These are phyloP conservation scores for Metschnikowia proteae DNA, from an alignment of 805 yeast genomes.

Conservation along the genomic window DNA sequence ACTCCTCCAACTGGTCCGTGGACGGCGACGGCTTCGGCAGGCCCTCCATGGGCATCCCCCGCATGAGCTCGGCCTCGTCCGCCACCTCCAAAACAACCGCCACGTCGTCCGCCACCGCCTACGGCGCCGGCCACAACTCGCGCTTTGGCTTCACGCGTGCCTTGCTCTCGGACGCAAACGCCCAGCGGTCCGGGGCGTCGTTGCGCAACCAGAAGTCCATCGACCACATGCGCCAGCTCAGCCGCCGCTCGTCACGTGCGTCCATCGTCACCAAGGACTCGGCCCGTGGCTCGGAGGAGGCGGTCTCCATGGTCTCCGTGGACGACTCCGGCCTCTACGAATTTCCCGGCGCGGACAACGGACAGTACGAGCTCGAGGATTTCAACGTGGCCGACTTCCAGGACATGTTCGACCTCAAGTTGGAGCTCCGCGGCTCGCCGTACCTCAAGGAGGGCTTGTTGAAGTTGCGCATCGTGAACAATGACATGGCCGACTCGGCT, in stretches of 20 bases:
- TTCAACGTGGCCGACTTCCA: conserved; percentile 40
- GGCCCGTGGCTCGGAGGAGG: conserved; percentile 24
- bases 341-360: conserved; percentile 12
- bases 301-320: conserved; percentile 34
- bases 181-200: conserved; percentile 17
- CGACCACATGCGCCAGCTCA: conserved; percentile 25
- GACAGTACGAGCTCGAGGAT: conserved; percentile 29
- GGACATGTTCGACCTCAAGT: conserved; percentile 52
- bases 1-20: conserved; percentile 36
- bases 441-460: conserved; percentile 74
- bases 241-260: conserved; percentile 32
- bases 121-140: conserved; percentile 6
- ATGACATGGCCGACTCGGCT: conserved; percentile 33
- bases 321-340: conserved; percentile 25
- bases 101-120: not conserved
- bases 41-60: conserved; percentile 28
- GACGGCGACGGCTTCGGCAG: conserved; percentile 26
- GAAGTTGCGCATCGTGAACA: conserved; percentile 36
- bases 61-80: conserved; percentile 29
- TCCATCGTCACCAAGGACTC: conserved; percentile 35
- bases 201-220: conserved; percentile 26
- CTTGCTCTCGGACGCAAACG: conserved; percentile 27
- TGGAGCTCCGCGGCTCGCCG: conserved; percentile 70
- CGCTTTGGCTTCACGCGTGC: conserved; percentile 43
- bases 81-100: conserved; percentile 16